A percentile compares a stretch with the other conserved stretches of the same genome.
These are phyloP conservation scores for Tuber calosporum DNA, from an alignment of 495 filamentous ascomycete species.

Conservation along the genomic window DNA sequence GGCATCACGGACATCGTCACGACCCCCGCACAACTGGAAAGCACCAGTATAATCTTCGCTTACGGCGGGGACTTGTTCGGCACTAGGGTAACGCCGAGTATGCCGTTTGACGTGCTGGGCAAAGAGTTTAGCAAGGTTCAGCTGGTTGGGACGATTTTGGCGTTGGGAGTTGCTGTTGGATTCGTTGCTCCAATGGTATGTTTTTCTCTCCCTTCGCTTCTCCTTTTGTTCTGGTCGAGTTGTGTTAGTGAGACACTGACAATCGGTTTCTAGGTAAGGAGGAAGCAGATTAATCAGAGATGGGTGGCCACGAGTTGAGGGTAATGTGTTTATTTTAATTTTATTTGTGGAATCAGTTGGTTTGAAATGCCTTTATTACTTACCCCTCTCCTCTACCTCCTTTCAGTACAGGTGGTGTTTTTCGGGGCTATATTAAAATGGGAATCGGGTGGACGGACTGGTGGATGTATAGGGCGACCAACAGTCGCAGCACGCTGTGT, in stretches of 20 bases:
- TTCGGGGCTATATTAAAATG: background rate
- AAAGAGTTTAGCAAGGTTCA: constrained; percentile 88
- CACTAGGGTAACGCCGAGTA: constrained; percentile 73
- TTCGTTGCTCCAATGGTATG: constrained; percentile 70
- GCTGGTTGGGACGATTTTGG: constrained; percentile 73
- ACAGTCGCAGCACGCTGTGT: background rate
- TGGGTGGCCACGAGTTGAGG: constrained; percentile 41
- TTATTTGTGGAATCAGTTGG: constrained; percentile 16
- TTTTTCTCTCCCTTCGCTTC: constrained; percentile 49
- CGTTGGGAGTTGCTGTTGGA: constrained; percentile 62
- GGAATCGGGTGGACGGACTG: background rate
- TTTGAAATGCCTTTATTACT: constrained; percentile 6
- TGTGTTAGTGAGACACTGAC: constrained; percentile 21
- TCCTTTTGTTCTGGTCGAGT: constrained; percentile 12
- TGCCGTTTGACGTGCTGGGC: constrained; percentile 82
- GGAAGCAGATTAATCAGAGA: constrained; percentile 51
- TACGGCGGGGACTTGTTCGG: constrained; percentile 86
- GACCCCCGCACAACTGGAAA: constrained; percentile 74
- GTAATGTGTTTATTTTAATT: background rate
- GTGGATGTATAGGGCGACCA: background rate
- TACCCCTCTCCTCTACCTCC: background rate
- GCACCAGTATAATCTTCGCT: constrained; percentile 82
- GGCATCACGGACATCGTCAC: constrained; percentile 67
- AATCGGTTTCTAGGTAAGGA: constrained; percentile 38
- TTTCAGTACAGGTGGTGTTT: constrained; percentile 10